Evolutionary conservation across 768 basidiomycete genomes (phyloP), one percentile per base, ranked within the genome.

Genomic region (Russula earlei): DNA sequence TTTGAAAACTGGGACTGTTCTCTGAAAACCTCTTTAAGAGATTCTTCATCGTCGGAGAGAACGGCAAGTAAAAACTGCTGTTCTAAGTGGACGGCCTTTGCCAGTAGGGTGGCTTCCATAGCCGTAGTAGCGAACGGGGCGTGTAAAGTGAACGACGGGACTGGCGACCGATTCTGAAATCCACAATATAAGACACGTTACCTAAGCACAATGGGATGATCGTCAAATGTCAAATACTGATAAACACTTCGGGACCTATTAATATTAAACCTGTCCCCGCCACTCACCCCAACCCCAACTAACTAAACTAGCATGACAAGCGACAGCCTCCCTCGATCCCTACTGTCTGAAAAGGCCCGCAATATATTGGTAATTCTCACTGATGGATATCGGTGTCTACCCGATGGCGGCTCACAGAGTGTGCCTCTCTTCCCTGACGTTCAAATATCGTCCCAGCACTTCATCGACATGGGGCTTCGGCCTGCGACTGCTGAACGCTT

Each of bases 1-100:
- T 19, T 17, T 11, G 6, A 14, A 36, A 58, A 51, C 41, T 29
- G 40, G 20, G 56, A 42, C 56, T 20, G 47, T 29, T 52, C 51
- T 20, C 4, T 45, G 38, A 5, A 42, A n/a, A 48, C 29, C 0
- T 12, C 2, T 3, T 31, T 0, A n/a, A 24, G 25, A 5, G 34
- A 11, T 14, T 22, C 37, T 1, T 53, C 56, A 5, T 48, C 46
- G 12, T 19, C 10, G 8, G 51, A 24, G 2, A 24, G 22, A 1
- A 53, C 15, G 1, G 56, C 40, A 3, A 58, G 51, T 29, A 58
- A 17, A 43, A 48, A 58, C 2, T 27, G 33, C 33, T 58, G 56
- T 9, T 58, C 56, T 7, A 7, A 9, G 5, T 12, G 38, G 4
- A 58, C 19, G 5, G 53, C 31, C 33, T 12, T 29, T 9, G 42